Evolutionary conservation across 2,329 filamentous ascomycete genomes (phyloP).

Genomic region (Amylocarpus encephaloides): DNA sequence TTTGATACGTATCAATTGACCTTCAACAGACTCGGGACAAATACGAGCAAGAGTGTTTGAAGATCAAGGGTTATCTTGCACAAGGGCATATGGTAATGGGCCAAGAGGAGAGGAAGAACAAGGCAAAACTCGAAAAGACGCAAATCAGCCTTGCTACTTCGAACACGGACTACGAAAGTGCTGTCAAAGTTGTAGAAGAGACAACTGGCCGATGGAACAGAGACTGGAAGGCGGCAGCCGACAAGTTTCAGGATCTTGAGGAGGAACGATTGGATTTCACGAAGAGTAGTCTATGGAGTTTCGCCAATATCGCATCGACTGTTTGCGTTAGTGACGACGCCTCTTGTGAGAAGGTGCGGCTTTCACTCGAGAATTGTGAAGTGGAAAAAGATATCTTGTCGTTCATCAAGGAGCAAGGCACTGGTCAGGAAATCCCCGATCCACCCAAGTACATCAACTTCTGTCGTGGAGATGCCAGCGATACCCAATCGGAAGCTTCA

Average conservation of each 20-base stretch:
- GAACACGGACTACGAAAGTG: constrained; percentile 88
- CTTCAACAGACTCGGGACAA: constrained; percentile 68
- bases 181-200: constrained; percentile 89
- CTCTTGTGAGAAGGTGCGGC: constrained; percentile 90
- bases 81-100: constrained; percentile 99
- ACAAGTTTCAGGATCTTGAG: constrained; percentile 98
- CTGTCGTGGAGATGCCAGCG: constrained; percentile 77
- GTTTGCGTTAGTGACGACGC: constrained; percentile 97
- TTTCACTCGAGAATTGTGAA: constrained; percentile 91
- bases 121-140: constrained; percentile 97
- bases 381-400: constrained; percentile 87
- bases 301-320: constrained; percentile 94
- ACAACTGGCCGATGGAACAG: constrained; percentile 95
- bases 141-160: constrained; percentile 89
- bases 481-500: constrained; percentile 73
- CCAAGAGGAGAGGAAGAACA: constrained; percentile 97
- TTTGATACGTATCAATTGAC: constrained; percentile 12
- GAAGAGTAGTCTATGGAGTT: constrained; percentile 96
- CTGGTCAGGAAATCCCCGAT: constrained; percentile 95
- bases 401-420: constrained; percentile 86
- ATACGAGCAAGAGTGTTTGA: constrained; percentile 95
- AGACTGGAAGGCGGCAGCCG: constrained; percentile 96
- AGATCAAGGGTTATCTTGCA: constrained; percentile 96
- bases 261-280: constrained; percentile 95
- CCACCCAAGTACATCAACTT: constrained; percentile 99